These are phyloP conservation scores for Waltergamsia citrina DNA, from an alignment of 2,329 filamentous ascomycete species.

Conservation along the genomic window DNA sequence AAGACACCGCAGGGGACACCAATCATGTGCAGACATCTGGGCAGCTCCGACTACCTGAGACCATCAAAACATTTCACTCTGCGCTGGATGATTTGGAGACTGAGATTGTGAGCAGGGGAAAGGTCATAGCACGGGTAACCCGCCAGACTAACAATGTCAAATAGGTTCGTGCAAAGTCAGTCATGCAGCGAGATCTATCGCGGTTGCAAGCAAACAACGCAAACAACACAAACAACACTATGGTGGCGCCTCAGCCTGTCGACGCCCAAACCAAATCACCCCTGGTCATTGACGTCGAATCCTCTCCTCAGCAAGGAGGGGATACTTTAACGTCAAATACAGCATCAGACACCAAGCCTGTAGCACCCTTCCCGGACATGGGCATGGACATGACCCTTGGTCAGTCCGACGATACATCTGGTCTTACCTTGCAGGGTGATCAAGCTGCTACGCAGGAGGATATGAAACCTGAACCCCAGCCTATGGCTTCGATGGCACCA, in stretches of 20 bases:
- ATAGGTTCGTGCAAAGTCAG: constrained; percentile 40
- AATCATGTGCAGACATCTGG: constrained; percentile 18
- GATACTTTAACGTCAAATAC: constrained; percentile 3
- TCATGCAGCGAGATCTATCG: constrained; percentile 41
- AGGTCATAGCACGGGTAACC: background rate
- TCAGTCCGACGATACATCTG: background rate
- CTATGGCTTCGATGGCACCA: constrained; percentile 6
- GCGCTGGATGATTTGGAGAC: constrained; percentile 46
- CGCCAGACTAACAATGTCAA: background rate
- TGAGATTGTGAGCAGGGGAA: constrained; percentile 38
- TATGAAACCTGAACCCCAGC: constrained; percentile 6
- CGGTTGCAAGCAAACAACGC: constrained; percentile 1
- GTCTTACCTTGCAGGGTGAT: background rate
- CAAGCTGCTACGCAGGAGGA: background rate
- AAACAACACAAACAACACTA: constrained; percentile 1
- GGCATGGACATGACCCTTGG: constrained; percentile 28
- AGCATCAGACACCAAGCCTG: constrained; percentile 20
- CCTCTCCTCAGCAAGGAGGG: constrained; percentile 14
- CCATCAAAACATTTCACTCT: constrained; percentile 38
- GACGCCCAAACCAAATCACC: constrained; percentile 24
- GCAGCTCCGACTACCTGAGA: constrained; percentile 34
- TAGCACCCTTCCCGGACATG: constrained; percentile 49
- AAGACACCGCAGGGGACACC: constrained; percentile 31
- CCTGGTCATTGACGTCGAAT: constrained; percentile 25
- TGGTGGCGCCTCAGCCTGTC: constrained; percentile 15